Evolutionary conservation across 2,329 filamentous ascomycete genomes (phyloP).

Genomic region (Pseudogymnoascus verrucosus): DNA sequence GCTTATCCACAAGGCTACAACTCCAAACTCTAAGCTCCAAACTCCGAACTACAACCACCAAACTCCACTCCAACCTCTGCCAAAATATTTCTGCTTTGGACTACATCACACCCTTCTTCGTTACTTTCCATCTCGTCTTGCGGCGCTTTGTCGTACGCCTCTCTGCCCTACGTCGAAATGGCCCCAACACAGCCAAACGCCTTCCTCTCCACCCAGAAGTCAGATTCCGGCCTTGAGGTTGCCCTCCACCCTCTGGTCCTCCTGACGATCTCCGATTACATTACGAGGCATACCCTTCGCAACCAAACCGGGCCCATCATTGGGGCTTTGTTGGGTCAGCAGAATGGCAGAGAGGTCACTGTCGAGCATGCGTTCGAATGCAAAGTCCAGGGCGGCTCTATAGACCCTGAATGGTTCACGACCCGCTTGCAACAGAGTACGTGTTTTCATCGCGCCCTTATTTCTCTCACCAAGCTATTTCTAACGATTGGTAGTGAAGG

Average conservation of each 20-base stretch:
- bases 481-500: conserved; percentile 55
- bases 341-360: conserved; percentile 82
- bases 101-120: background rate
- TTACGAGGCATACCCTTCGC: conserved; percentile 81
- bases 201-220: conserved; percentile 58
- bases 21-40: background rate
- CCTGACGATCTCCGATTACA: conserved; percentile 93
- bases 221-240: conserved; percentile 61
- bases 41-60: background rate
- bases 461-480: background rate
- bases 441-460: conserved; percentile 26
- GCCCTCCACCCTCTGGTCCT: conserved; percentile 90
- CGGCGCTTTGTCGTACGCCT: background rate
- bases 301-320: conserved; percentile 67
- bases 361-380: conserved; percentile 92
- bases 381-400: conserved; percentile 37
- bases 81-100: background rate
- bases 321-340: conserved; percentile 83
- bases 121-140: background rate
- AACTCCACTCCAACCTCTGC: background rate
- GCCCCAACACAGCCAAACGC: conserved; percentile 40
- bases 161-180: conserved; percentile 31
- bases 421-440: conserved; percentile 77
- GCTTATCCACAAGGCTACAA: conserved; percentile 8
- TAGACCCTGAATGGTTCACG: conserved; percentile 63